Conservation (phyloP, 2,329 filamentous ascomycete species). For the Lachnellula willkommii region DNA sequence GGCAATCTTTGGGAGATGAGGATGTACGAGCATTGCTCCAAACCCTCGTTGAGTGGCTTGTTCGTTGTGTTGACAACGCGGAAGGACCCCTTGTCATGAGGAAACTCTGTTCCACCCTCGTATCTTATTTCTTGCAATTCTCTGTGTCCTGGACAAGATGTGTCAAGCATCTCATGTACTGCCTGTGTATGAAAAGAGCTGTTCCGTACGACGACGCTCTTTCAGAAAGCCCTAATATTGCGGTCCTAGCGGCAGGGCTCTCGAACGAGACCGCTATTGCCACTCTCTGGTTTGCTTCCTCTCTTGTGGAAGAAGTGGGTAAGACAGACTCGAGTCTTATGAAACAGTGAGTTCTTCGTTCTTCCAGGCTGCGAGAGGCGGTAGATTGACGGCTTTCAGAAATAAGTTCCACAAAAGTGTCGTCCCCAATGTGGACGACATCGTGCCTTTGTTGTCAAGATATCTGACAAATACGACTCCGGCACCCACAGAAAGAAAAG, state of each 20-base stretch:
- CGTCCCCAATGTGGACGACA: constrained; percentile 45
- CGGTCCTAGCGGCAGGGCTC: constrained; percentile 42
- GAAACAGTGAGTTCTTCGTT: constrained; percentile 43
- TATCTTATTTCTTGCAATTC: constrained; percentile 70
- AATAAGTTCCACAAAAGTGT: constrained; percentile 47
- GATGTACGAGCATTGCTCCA: constrained; percentile 47
- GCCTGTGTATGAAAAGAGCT: constrained; percentile 45
- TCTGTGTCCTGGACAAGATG: constrained; percentile 62
- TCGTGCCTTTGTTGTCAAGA: constrained; percentile 42
- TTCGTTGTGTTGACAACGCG: constrained; percentile 46
- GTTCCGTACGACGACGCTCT: constrained; percentile 47
- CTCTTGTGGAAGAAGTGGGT: constrained; percentile 60
- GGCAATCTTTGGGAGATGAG: constrained; percentile 48
- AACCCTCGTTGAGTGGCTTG: constrained; percentile 58
- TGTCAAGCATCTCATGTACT: constrained; percentile 57
- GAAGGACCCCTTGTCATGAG: constrained; percentile 58
- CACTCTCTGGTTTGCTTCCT: constrained; percentile 59
- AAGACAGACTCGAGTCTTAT: constrained; percentile 60
- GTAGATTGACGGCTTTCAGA: constrained; percentile 22
- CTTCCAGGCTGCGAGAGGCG: not conserved
- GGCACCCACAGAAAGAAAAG: constrained; percentile 37
- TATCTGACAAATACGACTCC: constrained; percentile 36
- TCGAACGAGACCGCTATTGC: constrained; percentile 48
- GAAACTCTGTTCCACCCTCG: constrained; percentile 73
- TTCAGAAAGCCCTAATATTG: constrained; percentile 38